phyloP scores from a whole-genome alignment of 2,329 filamentous ascomycete species.

The Neocatenulostroma microsporum region DNA sequence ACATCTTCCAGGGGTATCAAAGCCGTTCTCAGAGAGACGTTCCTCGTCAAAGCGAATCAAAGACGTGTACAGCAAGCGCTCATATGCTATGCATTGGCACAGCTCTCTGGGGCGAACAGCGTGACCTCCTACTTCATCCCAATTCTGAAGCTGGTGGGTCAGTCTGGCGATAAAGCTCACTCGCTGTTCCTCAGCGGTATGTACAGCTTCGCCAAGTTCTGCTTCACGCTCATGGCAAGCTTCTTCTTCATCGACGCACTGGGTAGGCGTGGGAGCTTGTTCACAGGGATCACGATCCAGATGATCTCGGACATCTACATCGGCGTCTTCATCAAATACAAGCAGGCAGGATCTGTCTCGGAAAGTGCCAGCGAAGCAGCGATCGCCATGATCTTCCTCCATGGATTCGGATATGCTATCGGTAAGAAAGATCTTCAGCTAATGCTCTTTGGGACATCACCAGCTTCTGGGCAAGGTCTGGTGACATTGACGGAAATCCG shows the following conservation, averaged over 20 bases:
- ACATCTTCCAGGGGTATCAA: constrained; percentile 2
- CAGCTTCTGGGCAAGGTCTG: no score
- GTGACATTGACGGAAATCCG: no score
- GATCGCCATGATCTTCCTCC: constrained; percentile 39
- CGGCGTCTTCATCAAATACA: constrained; percentile 34
- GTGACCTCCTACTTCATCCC: constrained; percentile 41
- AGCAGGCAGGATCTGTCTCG: constrained; percentile 21
- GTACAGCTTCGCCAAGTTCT: constrained; percentile 40
- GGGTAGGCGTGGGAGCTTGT: constrained; percentile 32
- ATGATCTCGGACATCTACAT: constrained; percentile 38
- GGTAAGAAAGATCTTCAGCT: no score
- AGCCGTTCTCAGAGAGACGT: constrained; percentile 12
- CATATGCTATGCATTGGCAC: constrained; percentile 22
- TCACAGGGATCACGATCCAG: constrained; percentile 27
- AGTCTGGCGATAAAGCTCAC: constrained; percentile 22
- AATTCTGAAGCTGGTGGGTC: constrained; percentile 35
- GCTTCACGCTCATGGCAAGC: constrained; percentile 34
- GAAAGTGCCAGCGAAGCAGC: constrained; percentile 31
- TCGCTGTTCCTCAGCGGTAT: constrained; percentile 37
- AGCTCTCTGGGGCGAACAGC: constrained; percentile 40
- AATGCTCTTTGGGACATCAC: no score
- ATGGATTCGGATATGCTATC: constrained; percentile 40
- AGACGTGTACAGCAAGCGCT: constrained; percentile 13
- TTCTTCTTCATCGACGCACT: constrained; percentile 42
- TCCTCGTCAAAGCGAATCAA: constrained; percentile 13